Conservation (phyloP, 768 basidiomycete genomes). For the Mycena rosella region DNA sequence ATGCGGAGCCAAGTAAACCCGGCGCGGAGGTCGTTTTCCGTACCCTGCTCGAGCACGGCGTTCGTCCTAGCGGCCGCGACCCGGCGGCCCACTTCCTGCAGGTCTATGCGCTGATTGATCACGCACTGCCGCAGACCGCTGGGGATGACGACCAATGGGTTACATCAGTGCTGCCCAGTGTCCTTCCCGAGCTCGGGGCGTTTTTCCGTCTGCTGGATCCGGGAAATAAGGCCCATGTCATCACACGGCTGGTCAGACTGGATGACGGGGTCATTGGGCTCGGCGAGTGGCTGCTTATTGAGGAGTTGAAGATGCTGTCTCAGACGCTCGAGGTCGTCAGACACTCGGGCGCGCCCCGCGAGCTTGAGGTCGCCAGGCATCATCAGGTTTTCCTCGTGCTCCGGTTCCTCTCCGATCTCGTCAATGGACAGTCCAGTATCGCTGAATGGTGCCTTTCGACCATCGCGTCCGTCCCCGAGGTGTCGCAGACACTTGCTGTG, state of each 20-base stretch:
- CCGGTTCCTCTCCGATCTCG: conserved; percentile 61
- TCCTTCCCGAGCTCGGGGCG: conserved; percentile 64
- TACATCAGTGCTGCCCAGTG: conserved; percentile 65
- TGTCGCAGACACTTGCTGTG: conserved; percentile 54
- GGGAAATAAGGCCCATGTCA: conserved; percentile 64
- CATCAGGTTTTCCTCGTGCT: conserved; percentile 65
- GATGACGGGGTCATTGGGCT: conserved; percentile 70
- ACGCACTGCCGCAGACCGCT: conserved; percentile 60
- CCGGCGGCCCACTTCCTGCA: conserved; percentile 70
- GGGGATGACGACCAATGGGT: conserved; percentile 62
- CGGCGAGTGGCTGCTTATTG: conserved; percentile 78
- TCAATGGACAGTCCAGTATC: conserved; percentile 52
- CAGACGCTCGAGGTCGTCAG: conserved; percentile 53
- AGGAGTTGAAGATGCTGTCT: conserved; percentile 69
- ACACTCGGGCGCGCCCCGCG: conserved; percentile 43
- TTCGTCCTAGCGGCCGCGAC: conserved; percentile 57
- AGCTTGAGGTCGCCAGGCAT: conserved; percentile 55
- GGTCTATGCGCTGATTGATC: conserved; percentile 68
- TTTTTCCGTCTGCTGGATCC: conserved; percentile 73
- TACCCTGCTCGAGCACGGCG: conserved; percentile 65
- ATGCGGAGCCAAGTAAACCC: conserved; percentile 50
- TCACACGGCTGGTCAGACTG: conserved; percentile 66
- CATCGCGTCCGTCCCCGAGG: conserved; percentile 58
- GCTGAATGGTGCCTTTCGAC: conserved; percentile 59
- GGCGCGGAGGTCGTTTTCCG: conserved; percentile 67